Conservation (phyloP, 2,329 filamentous ascomycete species). For the Epichloe bromicola region DNA sequence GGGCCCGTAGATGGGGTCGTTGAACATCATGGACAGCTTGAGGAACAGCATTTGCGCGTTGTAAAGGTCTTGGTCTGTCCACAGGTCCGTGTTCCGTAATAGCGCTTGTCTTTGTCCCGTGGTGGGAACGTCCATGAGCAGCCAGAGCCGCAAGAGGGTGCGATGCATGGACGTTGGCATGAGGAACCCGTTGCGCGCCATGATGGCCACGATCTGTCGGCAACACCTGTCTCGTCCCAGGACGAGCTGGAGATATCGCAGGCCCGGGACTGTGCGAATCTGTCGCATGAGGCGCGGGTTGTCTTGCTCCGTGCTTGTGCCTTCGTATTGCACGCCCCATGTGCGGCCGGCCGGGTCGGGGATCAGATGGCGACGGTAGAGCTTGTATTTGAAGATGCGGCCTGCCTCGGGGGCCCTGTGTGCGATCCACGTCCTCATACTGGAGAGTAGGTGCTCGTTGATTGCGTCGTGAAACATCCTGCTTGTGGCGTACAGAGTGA, state of each 20-base stretch:
- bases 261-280: constrained; percentile 42
- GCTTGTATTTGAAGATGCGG: constrained; percentile 45
- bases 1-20: constrained; percentile 45
- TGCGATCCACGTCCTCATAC: constrained; percentile 41
- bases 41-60: constrained; percentile 51
- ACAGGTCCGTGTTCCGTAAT: constrained; percentile 38
- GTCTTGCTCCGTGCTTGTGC: not conserved
- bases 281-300: constrained; percentile 10
- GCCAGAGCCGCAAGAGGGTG: constrained; percentile 56
- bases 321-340: constrained; percentile 14
- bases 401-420: constrained; percentile 39
- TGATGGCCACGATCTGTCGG: constrained; percentile 47
- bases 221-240: constrained; percentile 41
- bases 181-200: constrained; percentile 45
- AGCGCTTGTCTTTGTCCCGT: constrained; percentile 40
- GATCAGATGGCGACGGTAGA: constrained; percentile 45
- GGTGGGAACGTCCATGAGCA: constrained; percentile 53
- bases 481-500: constrained; percentile 53
- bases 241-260: constrained; percentile 58
- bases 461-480: constrained; percentile 48
- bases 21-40: constrained; percentile 60
- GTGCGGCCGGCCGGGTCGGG: constrained; percentile 42
- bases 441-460: constrained; percentile 44
- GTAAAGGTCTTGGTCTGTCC: constrained; percentile 47
- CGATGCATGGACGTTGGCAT: constrained; percentile 34